Base-by-base conservation (phyloP, 148 eudicot species). In the Drosera capensis region DNA sequence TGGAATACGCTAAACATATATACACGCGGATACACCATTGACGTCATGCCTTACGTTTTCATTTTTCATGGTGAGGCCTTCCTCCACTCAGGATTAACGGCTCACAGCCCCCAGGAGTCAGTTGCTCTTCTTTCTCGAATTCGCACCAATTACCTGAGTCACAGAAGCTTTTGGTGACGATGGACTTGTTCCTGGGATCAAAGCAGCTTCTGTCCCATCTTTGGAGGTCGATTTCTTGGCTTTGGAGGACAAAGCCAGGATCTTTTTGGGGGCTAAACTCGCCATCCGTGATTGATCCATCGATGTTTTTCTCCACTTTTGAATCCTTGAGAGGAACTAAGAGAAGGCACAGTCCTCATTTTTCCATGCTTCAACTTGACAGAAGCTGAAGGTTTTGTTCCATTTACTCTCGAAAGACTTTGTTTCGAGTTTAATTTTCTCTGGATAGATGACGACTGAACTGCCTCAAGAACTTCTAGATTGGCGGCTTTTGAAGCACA, bases 361-460 rank as follows among this genome's bases (percentile, higher is more conserved):
- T 26, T 43, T 34, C 15, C 37, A 9, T 48, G 0, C 35, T 43
- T 65, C 31, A 51, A 49, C 25, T 62, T 65, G 14, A 26, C 3
- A 44, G 51, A 34, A 50, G 56, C 57, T 14, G 45, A 29, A 4
- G 25, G 37, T 56, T 55, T 64, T 30, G 51, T 50, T 41, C 49
- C 57, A 42, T 43, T 51, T 46, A 38, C 62, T 31, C 43, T 44
- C 20, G 58, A 60, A 38, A 59, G 55, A 45, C 43, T 41, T 25
- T 37, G 31, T 25, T 54, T 48, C 37, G 53, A 16, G 29, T 59
- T 37, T 48, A 39, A 51, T 28, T 45, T 54, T 35, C 47, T 63
- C 35, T 53, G 55, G n/a, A 68, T 50, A 13, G 53, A 23, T 14
- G 72, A 69, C n/a, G n/a, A n/a, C n/a, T n/a, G n/a, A n/a, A n/a